Base-by-base conservation (phyloP, 2,329 filamentous ascomycete species). In the Botrytis fabae region DNA sequence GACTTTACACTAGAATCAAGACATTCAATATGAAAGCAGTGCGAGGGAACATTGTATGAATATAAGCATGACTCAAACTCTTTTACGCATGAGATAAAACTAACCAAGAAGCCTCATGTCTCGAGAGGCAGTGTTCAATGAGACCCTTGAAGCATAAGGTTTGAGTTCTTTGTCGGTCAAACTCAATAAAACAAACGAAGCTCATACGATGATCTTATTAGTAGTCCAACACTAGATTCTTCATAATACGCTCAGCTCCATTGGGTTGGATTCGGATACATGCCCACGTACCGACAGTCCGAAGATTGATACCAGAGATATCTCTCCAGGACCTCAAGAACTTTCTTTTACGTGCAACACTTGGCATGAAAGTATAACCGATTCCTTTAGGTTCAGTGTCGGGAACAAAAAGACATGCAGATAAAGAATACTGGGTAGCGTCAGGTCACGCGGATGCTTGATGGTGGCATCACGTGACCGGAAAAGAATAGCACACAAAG, bases 311-410 rank as follows among this genome's bases (percentile, higher is more conserved):
- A 38, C 63, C 63, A 65, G 35, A 51, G 44, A 64, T 46, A 38
- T 20, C 44, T 65, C 38, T 48, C 22, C 22, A 40, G 46, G 32
- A 14, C 16, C 63, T 2, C 46, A 51, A 66, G 63, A 66, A 51
- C 63, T 66, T 38, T 66, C 63, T 63, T n/a, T 32, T 51, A 51
- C 63, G 46, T 66, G 44, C 44, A 51, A 8, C 16, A 28, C 64
- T 68, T 66, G 64, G 64, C 64, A 40, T 54, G 46, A 54, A 66
- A n/a, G 12, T 51, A 54, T n/a, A 66, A 40, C 32, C 32, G 63
- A 51, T 2, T 6, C 40, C 12, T 68, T 57, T 68, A 42, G 64
- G 64, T 68, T 54, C 22, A 42, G 42, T 10, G 28, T 68, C 25
- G 48, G 64, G 40, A 32, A 57, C 46, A 68, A 54, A 54, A 40